phyloP scores from a whole-genome alignment of 1,284 basidiomycete species.

The Rhodotorula sp. region DNA sequence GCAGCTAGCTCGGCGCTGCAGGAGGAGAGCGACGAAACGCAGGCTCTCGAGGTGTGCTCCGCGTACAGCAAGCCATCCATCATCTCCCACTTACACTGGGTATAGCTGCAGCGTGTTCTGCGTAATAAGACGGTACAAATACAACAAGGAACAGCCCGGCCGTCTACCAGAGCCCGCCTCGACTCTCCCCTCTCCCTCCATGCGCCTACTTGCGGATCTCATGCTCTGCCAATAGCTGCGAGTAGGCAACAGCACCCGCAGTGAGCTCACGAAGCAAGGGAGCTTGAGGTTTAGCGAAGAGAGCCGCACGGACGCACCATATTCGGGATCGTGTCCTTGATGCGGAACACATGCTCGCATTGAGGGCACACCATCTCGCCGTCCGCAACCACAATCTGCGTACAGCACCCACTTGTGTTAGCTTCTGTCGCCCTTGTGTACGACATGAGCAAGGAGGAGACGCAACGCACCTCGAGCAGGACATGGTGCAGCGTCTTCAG shows the following conservation, averaged over 20 bases:
- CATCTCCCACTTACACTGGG: too few species aligned
- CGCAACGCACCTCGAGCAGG: conserved; percentile 73
- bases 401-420: too few species aligned
- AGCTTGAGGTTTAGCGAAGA: not conserved
- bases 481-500: conserved; percentile 85
- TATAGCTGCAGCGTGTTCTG: too few species aligned
- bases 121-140: not conserved
- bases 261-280: not conserved
- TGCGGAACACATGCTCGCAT: conserved; percentile 85
- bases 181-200: not conserved
- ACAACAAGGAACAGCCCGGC: conserved; percentile 7
- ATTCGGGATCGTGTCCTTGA: conserved; percentile 94
- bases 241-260: too few species aligned
- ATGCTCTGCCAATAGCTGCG: conserved; percentile 82
- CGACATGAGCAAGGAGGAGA: not conserved
- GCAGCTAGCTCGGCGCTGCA: too few species aligned
- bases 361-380: conserved; percentile 92
- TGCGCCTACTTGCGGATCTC: conserved; percentile 61
- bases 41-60: too few species aligned
- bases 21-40: too few species aligned
- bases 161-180: not conserved
- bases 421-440: not conserved
- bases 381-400: conserved; percentile 86
- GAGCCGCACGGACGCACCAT: conserved; percentile 67
- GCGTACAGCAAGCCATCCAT: too few species aligned